A percentile compares a stretch with the other conserved stretches of the same genome.
phyloP scores from a whole-genome alignment of 2,329 filamentous ascomycete species.

The Cryphonectria parasitica region DNA sequence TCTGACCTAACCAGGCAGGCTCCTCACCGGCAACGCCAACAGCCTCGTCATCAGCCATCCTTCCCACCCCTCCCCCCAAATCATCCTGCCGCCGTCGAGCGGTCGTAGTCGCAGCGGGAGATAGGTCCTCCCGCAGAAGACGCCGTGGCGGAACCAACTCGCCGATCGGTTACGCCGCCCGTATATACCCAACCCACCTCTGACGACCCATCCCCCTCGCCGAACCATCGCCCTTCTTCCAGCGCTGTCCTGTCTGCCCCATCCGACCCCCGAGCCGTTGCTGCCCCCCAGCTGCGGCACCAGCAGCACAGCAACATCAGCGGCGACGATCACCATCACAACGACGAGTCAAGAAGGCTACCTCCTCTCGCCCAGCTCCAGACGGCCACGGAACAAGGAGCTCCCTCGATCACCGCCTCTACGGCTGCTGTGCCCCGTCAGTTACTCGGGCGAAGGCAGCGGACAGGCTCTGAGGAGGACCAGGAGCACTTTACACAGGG shows the following conservation, averaged over 20 bases:
- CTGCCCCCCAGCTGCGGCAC: slow-evolving; percentile 30
- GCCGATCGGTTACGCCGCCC: slow-evolving; percentile 46
- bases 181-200: slow-evolving; percentile 64
- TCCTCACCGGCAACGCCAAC: neutral
- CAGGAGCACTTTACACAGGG: slow-evolving; percentile 36
- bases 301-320: slow-evolving; percentile 2
- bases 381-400: slow-evolving; percentile 17
- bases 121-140: slow-evolving; percentile 51
- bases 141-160: slow-evolving; percentile 75
- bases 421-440: slow-evolving; percentile 35
- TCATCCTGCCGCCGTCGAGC: slow-evolving; percentile 23
- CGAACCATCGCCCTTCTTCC: slow-evolving; percentile 52
- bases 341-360: slow-evolving; percentile 28
- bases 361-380: slow-evolving; percentile 25
- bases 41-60: neutral
- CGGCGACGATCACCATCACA: neutral
- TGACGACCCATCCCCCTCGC: slow-evolving; percentile 68
- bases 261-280: slow-evolving; percentile 32
- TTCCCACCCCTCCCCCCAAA: neutral
- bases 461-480: slow-evolving; percentile 47
- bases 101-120: slow-evolving; percentile 27
- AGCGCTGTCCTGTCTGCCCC: slow-evolving; percentile 51
- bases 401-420: slow-evolving; percentile 34
- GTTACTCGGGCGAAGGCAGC: slow-evolving; percentile 61
- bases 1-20: neutral